Percentiles rank a stretch among this genome's conserved stretches.
Evolutionary conservation across 2,329 filamentous ascomycete genomes (phyloP).

Genomic region (Apiospora kogelbergensis): DNA sequence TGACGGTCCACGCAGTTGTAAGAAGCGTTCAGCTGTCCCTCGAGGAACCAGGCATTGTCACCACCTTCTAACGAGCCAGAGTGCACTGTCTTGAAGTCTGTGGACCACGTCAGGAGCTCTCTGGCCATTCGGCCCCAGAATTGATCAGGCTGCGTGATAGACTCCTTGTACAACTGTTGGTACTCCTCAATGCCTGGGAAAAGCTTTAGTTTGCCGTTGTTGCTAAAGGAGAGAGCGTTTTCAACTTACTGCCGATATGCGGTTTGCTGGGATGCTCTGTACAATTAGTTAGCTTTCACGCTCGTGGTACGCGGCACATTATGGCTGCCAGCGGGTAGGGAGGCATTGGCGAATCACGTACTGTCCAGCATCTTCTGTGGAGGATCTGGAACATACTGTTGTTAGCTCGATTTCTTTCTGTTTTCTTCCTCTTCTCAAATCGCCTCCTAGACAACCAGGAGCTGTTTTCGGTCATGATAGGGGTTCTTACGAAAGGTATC

Average conservation of each 20-base stretch:
- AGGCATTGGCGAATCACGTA: constrained; percentile 41
- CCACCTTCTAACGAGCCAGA: constrained; percentile 74
- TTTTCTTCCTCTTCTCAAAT: not conserved
- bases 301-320: not conserved
- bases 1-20: constrained; percentile 98
- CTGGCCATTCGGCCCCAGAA: constrained; percentile 89
- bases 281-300: constrained; percentile 25
- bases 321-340: not conserved
- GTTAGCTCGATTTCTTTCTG: constrained; percentile 23
- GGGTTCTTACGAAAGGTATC: constrained; percentile 67
- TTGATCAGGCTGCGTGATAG: constrained; percentile 81
- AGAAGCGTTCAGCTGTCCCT: constrained; percentile 90
- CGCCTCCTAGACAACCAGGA: not conserved
- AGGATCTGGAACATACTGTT: constrained; percentile 49
- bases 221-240: not conserved
- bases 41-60: constrained; percentile 91
- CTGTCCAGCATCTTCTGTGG: constrained; percentile 67
- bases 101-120: constrained; percentile 86
- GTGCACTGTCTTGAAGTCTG: constrained; percentile 88
- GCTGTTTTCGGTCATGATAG: not conserved
- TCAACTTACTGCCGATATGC: constrained; percentile 60
- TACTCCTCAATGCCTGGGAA: constrained; percentile 62
- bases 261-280: constrained; percentile 70
- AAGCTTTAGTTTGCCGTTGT: constrained; percentile 23
- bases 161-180: constrained; percentile 72